Evolutionary conservation across 208 protist genomes (phyloP).

Genomic region (Phytomonas serpens): DNA sequence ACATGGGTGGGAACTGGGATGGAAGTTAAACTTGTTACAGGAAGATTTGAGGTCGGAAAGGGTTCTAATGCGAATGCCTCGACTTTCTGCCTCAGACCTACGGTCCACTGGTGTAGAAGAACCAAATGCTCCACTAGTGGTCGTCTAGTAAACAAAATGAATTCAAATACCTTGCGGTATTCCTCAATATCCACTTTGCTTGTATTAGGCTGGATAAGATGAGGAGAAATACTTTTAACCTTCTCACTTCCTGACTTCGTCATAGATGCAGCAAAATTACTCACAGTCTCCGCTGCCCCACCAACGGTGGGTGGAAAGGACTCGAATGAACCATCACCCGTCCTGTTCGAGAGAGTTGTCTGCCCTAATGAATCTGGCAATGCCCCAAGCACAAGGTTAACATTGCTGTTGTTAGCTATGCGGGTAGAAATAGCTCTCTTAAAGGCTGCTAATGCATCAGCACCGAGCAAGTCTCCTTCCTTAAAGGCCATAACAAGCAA

Average conservation of each 20-base stretch:
- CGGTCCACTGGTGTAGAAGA: constrained; percentile 39
- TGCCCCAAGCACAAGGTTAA: neutral
- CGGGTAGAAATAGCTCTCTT: constrained; percentile 47
- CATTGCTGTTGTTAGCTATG: constrained; percentile 13
- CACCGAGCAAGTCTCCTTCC: constrained; percentile 22
- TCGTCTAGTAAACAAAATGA: constrained; percentile 69
- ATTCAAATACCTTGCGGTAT: constrained; percentile 66
- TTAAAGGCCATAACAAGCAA: constrained; percentile 40
- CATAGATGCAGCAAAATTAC: neutral
- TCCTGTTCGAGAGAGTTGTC: neutral
- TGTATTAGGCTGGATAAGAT: neutral
- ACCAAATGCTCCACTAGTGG: constrained; percentile 56
- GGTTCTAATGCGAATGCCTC: constrained; percentile 38
- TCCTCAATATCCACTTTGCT: constrained; percentile 34
- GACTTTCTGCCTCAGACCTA: constrained; percentile 55
- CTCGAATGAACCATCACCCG: neutral
- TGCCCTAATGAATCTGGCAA: neutral
- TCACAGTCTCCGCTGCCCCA: neutral
- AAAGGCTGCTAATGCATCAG: constrained; percentile 37
- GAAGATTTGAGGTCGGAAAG: neutral
- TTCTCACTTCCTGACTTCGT: neutral
- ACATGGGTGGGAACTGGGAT: constrained; percentile 9
- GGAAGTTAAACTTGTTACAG: neutral
- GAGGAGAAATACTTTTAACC: neutral
- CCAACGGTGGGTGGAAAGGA: neutral